Base-by-base conservation (phyloP, 129 eudicot genomes). In the Sambucus nigra region DNA sequence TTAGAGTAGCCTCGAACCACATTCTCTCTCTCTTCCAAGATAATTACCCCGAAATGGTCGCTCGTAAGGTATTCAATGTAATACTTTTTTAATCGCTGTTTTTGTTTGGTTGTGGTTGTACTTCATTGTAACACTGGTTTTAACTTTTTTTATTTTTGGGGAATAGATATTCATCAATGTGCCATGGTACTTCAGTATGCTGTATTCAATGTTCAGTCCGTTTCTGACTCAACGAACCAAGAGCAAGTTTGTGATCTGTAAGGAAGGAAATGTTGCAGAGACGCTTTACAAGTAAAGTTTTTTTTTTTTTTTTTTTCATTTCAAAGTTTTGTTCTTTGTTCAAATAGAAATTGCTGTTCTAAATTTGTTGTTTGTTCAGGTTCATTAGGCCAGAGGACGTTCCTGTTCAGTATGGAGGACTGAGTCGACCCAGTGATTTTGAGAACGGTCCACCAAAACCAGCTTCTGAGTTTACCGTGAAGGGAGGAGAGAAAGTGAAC, bases 41-140 rank as follows among this genome's bases (percentile, higher is more conserved):
- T 60, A 91, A 91, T 70, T 91, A 91, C 51, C 99, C 99, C 14
- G 99, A 91, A 75, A 82, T 91, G 95, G 99, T 91, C 67, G 99
- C 99, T 26, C 66, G 86, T 1, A 91, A 91, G 95, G 99, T 91
- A 49, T 22, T 19, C 19, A 13, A 42, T 6, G 16, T 15, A 0
- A 15, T 16, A 42, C 4, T 42, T 16, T 42, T 31, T 1, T 6
- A 5, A 7, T 15, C 18, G 14, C 19, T 14, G 48, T 2, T 14
- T 40, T 11, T 44, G 16, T 47, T 38, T 32, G 27, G 59, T 53
- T 60, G 22, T 56, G 18, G 38, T 50, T 42, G 23, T n/a, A 25
- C 10, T 53, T 17, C 11, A 10, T 60, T 14, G 33, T 45, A 22
- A 15, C 28, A 2, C 19, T 42, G 19, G 20, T 65, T 53, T 41